Evolutionary conservation across 306 rosid genomes (phyloP).

Genomic region (Medicago arabica): DNA sequence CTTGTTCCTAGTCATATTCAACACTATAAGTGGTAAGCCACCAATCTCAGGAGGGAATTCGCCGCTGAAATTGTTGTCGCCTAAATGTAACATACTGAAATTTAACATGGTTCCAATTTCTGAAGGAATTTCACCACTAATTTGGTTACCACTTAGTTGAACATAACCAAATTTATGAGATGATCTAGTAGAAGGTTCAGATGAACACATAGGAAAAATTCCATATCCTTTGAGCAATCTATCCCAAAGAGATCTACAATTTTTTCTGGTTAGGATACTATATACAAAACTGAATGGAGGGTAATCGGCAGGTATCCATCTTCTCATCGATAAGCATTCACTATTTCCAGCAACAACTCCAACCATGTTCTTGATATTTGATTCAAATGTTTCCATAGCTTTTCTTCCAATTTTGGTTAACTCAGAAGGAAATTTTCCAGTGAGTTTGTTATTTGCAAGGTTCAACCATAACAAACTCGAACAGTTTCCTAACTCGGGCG

Average conservation of each 20-base stretch:
- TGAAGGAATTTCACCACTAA: slow-evolving; percentile 72
- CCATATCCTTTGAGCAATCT: slow-evolving; percentile 72
- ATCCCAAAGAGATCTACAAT: slow-evolving; percentile 80
- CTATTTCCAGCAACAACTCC: slow-evolving; percentile 61
- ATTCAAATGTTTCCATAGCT: slow-evolving; percentile 61
- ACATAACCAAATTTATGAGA: slow-evolving; percentile 71
- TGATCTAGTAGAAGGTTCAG: slow-evolving; percentile 47
- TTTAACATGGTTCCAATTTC: slow-evolving; percentile 65
- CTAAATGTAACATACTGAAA: slow-evolving; percentile 78
- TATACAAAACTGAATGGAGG: slow-evolving; percentile 86
- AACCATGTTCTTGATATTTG: slow-evolving; percentile 27
- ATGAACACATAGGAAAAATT: slow-evolving; percentile 60
- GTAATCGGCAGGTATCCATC: slow-evolving; percentile 95
- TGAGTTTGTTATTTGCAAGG: slow-evolving; percentile 77
- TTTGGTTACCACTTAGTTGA: slow-evolving; percentile 73
- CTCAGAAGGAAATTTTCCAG: slow-evolving; percentile 69
- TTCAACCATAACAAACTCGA: slow-evolving; percentile 86
- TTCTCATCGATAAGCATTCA: slow-evolving; percentile 77
- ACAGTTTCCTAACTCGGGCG: slow-evolving; percentile 77
- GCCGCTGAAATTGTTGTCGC: slow-evolving; percentile 68
- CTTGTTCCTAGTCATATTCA: slow-evolving; percentile 63
- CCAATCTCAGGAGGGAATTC: slow-evolving; percentile 61
- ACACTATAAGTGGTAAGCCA: slow-evolving; percentile 63
- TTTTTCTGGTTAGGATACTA: slow-evolving; percentile 74
- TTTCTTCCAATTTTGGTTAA: slow-evolving; percentile 66